Evolutionary conservation across 2,329 filamentous ascomycete species (phyloP), one percentile per base, ranked within the genome.

Genomic region (Talaromyces sp.): DNA sequence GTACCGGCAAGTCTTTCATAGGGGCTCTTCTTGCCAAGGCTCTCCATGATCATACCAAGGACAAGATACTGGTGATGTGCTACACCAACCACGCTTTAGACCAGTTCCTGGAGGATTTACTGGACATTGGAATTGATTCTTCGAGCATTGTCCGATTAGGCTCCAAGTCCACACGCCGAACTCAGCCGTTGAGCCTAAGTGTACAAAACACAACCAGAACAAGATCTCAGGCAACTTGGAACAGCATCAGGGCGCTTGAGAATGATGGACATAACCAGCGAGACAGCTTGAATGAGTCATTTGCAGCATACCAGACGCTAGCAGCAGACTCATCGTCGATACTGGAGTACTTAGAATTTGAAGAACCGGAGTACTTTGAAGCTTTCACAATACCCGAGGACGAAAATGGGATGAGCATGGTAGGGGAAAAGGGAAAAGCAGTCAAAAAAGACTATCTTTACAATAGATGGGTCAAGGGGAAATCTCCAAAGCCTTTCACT

Each of bases 1-100:
- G 87, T 0, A 92, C 88, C 0, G 89, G 89, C 1, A 92, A 92
- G 65, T 90, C 88, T 0, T 90, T 90, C 63, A 81, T 90, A 2
- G 89, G 89, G 0, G 85, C 88, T 0, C 73, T 88, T 2, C 75
- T 87, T 1, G 81, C 84, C 0, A 85, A 86, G 57, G 70, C 78
- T 0, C 67, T 92, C 0, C 72, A 85, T 21, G 68, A 82, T 0
- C 66, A 77, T 5, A 84, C 82, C 0, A 21, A 65, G 0, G 75
- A 82, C 29, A 82, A 70, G 0, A 81, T 91, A 0, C 75, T 92
- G 0, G 82, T 92, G 0, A 70, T 89, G 1, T 85, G 83, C 27
- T 91, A 85, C 60, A 91, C 87, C 0, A 88, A 90, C 57, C 87
- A 89, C 64, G 85, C 86, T 0, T 72, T 87, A 0, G 85, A 88